phyloP scores from a whole-genome alignment of 2,329 filamentous ascomycete genomes.

The Madurella mycetomatis region DNA sequence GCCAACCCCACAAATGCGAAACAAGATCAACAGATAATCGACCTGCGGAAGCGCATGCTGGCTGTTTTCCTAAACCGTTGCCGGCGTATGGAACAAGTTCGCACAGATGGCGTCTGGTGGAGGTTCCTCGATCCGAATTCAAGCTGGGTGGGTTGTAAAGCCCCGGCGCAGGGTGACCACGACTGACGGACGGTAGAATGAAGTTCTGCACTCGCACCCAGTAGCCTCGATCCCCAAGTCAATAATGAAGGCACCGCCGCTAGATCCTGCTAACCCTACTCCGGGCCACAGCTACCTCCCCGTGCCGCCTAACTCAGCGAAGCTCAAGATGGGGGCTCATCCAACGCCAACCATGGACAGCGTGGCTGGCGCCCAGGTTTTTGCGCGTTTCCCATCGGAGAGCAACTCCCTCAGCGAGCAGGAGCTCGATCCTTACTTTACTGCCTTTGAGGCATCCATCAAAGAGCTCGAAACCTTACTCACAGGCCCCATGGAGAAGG shows the following conservation, averaged over 20 bases:
- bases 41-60: constrained; percentile 93
- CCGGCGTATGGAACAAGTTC: constrained; percentile 83
- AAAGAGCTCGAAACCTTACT: constrained; percentile 86
- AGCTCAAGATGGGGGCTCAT: constrained; percentile 61
- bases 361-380: constrained; percentile 48
- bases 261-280: constrained; percentile 89
- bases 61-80: constrained; percentile 93
- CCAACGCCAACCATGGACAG: constrained; percentile 31
- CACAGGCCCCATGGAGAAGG: constrained; percentile 92
- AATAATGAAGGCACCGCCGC: constrained; percentile 87
- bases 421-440: constrained; percentile 93
- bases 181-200: constrained; percentile 57
- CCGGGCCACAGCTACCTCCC: constrained; percentile 83
- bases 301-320: constrained; percentile 78
- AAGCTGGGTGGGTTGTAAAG: constrained; percentile 70
- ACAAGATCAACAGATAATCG: constrained; percentile 94
- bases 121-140: constrained; percentile 96
- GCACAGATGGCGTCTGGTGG: constrained; percentile 95
- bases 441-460: constrained; percentile 85
- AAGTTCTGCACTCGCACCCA: constrained; percentile 90
- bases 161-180: background rate
- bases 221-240: constrained; percentile 90
- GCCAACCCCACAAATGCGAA: constrained; percentile 97
- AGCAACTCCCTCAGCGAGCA: constrained; percentile 70
- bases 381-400: constrained; percentile 78